A percentile compares a stretch with the other conserved stretches of the same genome.
Evolutionary conservation across 2,329 filamentous ascomycete genomes (phyloP).

Genomic region (Pseudopithomyces maydicus): DNA sequence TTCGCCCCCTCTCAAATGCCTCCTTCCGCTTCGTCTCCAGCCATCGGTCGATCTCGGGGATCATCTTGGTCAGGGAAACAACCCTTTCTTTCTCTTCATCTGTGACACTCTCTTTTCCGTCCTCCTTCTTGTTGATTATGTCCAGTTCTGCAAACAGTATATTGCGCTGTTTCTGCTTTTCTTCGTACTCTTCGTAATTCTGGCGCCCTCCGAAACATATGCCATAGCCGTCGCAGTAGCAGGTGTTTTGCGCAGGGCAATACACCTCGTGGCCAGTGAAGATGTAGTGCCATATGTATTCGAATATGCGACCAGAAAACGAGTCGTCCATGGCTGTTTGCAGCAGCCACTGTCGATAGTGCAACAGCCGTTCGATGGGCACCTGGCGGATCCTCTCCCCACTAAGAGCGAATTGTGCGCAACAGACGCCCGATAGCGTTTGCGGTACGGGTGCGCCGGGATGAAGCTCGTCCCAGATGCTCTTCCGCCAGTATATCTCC

Average conservation of each 20-base stretch:
- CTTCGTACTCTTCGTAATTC: slow-evolving; percentile 57
- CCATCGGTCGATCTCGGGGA: slow-evolving; percentile 32
- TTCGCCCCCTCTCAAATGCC: slow-evolving; percentile 43
- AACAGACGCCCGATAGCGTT: slow-evolving; percentile 54
- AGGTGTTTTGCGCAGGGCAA: slow-evolving; percentile 46
- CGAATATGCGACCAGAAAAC: slow-evolving; percentile 45
- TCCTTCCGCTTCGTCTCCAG: slow-evolving; percentile 34
- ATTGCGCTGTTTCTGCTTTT: slow-evolving; percentile 50
- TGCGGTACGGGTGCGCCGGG: slow-evolving; percentile 45
- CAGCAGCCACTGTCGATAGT: slow-evolving; percentile 59
- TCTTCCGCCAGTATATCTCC: slow-evolving; percentile 41
- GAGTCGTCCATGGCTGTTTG: slow-evolving; percentile 44
- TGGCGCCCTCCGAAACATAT: slow-evolving; percentile 62
- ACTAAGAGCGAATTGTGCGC: slow-evolving; percentile 61
- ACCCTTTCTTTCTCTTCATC: slow-evolving; percentile 27
- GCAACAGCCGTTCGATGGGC: slow-evolving; percentile 56
- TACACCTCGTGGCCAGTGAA: slow-evolving; percentile 46
- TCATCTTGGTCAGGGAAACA: slow-evolving; percentile 22
- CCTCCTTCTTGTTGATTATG: slow-evolving; percentile 45
- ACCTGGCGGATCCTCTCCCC: slow-evolving; percentile 56
- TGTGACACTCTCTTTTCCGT: slow-evolving; percentile 26
- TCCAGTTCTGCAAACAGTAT: slow-evolving; percentile 48
- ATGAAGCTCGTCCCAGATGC: slow-evolving; percentile 49
- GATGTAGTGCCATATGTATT: slow-evolving; percentile 49
- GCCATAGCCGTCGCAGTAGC: slow-evolving; percentile 69